Evolutionary conservation across 345 rosid species (phyloP).

Genomic region (Pistacia atlantica): DNA sequence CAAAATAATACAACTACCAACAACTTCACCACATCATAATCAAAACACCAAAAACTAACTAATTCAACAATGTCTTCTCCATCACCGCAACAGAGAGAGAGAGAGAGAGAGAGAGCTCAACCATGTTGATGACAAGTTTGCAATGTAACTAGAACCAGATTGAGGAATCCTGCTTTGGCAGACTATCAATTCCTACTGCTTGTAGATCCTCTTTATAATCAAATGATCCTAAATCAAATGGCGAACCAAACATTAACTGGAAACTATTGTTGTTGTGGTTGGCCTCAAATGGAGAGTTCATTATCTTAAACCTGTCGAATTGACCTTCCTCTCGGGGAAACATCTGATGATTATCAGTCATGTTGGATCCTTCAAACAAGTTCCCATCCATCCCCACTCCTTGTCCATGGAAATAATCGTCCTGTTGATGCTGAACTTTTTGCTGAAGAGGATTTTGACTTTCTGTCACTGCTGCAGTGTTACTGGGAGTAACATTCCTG

Average conservation of each 20-base stretch:
- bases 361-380: slow-evolving; percentile 59
- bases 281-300: slow-evolving; percentile 49
- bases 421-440: slow-evolving; percentile 58
- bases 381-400: slow-evolving; percentile 52
- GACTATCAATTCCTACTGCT: slow-evolving; percentile 47
- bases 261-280: slow-evolving; percentile 40
- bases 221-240: slow-evolving; percentile 62
- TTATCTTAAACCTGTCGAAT: slow-evolving; percentile 46
- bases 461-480: slow-evolving; percentile 35
- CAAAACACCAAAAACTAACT: background rate
- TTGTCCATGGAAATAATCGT: slow-evolving; percentile 46
- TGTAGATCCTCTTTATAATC: slow-evolving; percentile 74
- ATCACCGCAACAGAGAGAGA: no score
- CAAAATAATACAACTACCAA: slow-evolving; percentile 15
- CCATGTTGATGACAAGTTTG: background rate
- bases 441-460: slow-evolving; percentile 47
- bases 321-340: slow-evolving; percentile 51
- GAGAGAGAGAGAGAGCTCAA: background rate
- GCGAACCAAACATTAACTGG: slow-evolving; percentile 63
- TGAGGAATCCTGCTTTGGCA: slow-evolving; percentile 70
- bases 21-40: background rate
- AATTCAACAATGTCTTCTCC: background rate
- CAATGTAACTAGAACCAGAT: slow-evolving; percentile 58
- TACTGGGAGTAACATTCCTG: slow-evolving; percentile 36
- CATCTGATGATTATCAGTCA: slow-evolving; percentile 45